Conservation (phyloP, 352 stramenopile species). For the Globisporangium middletonii region DNA sequence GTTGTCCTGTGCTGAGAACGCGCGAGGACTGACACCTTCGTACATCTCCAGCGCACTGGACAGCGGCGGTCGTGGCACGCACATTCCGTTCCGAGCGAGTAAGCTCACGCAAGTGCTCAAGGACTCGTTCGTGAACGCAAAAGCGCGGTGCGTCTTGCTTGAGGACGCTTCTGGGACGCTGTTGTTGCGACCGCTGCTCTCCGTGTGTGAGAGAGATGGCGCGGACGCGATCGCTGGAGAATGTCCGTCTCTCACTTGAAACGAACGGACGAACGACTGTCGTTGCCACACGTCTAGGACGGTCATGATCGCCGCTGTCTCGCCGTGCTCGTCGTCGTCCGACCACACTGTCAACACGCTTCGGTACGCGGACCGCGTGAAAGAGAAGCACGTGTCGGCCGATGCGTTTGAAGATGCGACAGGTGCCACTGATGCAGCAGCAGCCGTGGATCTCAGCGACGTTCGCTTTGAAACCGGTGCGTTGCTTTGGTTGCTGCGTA, state of each 20-base stretch:
- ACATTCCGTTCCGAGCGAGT: slow-evolving; percentile 95
- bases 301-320: slow-evolving; percentile 96
- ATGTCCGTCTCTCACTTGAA: not conserved
- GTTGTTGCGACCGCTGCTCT: not conserved
- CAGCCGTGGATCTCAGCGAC: slow-evolving; percentile 43
- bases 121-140: slow-evolving; percentile 95
- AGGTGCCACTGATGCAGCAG: slow-evolving; percentile 15
- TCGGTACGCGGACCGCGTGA: slow-evolving; percentile 96
- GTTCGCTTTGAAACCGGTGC: slow-evolving; percentile 55
- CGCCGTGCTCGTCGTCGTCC: slow-evolving; percentile 88
- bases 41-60: slow-evolving; percentile 73
- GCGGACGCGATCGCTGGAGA: too few species aligned
- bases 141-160: slow-evolving; percentile 31
- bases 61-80: slow-evolving; percentile 78
- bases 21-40: not conserved
- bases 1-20: not conserved
- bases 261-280: not conserved
- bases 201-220: not conserved
- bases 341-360: slow-evolving; percentile 98
- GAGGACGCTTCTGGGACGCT: not conserved
- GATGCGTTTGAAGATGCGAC: slow-evolving; percentile 50
- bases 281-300: slow-evolving; percentile 39
- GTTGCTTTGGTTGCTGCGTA: not conserved
- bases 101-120: slow-evolving; percentile 98
- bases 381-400: slow-evolving; percentile 89